Base-by-base conservation (phyloP, 2,329 filamentous ascomycete species). In the Alternaria triticimaculans region DNA sequence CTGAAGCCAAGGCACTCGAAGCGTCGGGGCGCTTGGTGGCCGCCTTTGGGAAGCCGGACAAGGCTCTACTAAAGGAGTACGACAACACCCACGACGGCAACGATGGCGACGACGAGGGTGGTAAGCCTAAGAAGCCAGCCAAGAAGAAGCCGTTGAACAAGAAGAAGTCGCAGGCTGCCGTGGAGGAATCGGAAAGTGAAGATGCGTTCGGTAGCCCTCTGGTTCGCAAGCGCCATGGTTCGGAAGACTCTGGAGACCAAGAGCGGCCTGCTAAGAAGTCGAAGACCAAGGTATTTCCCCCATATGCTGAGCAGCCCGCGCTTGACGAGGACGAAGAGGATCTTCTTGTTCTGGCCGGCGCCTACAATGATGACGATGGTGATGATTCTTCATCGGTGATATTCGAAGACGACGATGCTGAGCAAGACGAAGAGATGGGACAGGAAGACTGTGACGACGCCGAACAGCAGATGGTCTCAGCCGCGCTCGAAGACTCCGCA, bases 41-140 rank as follows among this genome's bases (percentile, higher is more conserved):
- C 11, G 41, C 50, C 6, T 69, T 69, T 6, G 67, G 67, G 3
- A 30, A 25, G 9, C 48, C 60, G 2, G 55, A 48, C 49, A 60
- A 60, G 28, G 45, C 33, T 41, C 37, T 41, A 41, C 15, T n/a
- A 46, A 63, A 5, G 55, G 67, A 25, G 55, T 28, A 55, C 15
- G 60, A 63, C 48, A 45, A 45, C 11, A 33, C 33, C 6, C 20
- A 50, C 4, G 50, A 45, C 5, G 44, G 44, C 15, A n/a, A 15
- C 18, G 53, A 21, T 3, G 25, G n/a, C 33, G 53, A 44, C 4
- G 53, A 55, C n/a, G 53, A 55, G 4, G 51, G 41, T 18, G 33
- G 41, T 20, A 55, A 21, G 23, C 14, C 51, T 15, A 55, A 43
- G 21, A 55, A 43, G 33, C 21, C 33, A n/a, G 8, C 49, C 14